Percentiles rank a stretch among this genome's conserved stretches.
Conservation (phyloP, 116 monocot species). For the Phalaenopsis hybrid region DNA sequence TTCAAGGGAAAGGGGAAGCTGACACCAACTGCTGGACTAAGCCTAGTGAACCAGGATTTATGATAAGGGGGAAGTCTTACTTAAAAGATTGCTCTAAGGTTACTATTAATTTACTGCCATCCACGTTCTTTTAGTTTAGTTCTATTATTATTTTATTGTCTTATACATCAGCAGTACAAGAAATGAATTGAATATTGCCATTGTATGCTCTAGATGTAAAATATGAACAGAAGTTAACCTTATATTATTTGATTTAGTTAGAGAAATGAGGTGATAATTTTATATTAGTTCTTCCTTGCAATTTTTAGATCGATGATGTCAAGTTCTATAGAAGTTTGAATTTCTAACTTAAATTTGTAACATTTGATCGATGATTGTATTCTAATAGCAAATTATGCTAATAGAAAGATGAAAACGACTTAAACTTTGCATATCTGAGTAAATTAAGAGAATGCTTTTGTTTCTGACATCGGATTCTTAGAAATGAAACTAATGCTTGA, state of each 20-base stretch:
- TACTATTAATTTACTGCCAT: conserved; percentile 5
- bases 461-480: neutral
- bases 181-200: neutral
- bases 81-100: conserved; percentile 80
- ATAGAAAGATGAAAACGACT: neutral
- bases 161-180: neutral
- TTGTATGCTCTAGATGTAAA: neutral
- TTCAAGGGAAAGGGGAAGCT: conserved; percentile 54
- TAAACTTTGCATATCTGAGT: neutral
- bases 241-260: neutral
- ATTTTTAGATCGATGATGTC: neutral
- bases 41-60: conserved; percentile 69
- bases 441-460: neutral
- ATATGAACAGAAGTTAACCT: neutral
- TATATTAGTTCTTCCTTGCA: neutral
- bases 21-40: conserved; percentile 78
- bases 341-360: neutral
- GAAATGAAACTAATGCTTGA: neutral
- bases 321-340: neutral
- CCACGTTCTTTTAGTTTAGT: neutral
- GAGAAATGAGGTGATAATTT: neutral
- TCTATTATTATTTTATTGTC: neutral
- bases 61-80: conserved; percentile 91
- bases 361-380: neutral
- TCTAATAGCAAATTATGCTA: neutral